Conservation (phyloP, 1,284 basidiomycete species). For the Rhodotorula sp. region DNA sequence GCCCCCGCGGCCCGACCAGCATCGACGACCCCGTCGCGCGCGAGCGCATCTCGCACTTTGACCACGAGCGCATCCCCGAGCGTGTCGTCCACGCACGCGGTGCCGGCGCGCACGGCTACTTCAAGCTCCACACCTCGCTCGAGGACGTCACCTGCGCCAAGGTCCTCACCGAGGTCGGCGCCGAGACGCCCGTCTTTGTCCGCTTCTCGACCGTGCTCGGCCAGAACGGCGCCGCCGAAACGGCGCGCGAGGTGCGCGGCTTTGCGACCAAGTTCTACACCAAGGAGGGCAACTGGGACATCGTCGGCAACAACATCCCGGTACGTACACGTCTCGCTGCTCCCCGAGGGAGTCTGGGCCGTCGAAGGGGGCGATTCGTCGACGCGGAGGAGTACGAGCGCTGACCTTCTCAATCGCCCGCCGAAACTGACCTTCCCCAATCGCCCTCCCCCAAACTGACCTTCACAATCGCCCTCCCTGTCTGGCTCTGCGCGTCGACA, state of each 20-base stretch:
- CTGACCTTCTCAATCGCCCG: too few relatives aligned
- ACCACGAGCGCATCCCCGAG: constrained; percentile 68
- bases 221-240: constrained; percentile 71
- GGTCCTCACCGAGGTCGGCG: constrained; percentile 67
- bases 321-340: neutral
- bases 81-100: constrained; percentile 60
- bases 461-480: too few relatives aligned
- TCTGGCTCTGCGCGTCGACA: constrained; percentile 25
- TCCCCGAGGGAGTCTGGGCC: too few relatives aligned
- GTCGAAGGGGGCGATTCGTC: too few relatives aligned
- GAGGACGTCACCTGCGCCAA: constrained; percentile 66
- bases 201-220: constrained; percentile 82
- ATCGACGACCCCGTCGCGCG: constrained; percentile 42
- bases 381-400: too few relatives aligned
- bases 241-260: constrained; percentile 78
- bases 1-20: constrained; percentile 36
- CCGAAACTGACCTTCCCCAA: too few relatives aligned
- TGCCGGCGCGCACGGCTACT: constrained; percentile 69
- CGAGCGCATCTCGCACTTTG: constrained; percentile 44
- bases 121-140: constrained; percentile 67
- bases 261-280: constrained; percentile 83
- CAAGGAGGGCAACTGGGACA: constrained; percentile 75
- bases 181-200: constrained; percentile 71
- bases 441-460: too few relatives aligned
- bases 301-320: constrained; percentile 65